Conservation (phyloP, 495 filamentous ascomycete species). For the Penicillium coprophilum region DNA sequence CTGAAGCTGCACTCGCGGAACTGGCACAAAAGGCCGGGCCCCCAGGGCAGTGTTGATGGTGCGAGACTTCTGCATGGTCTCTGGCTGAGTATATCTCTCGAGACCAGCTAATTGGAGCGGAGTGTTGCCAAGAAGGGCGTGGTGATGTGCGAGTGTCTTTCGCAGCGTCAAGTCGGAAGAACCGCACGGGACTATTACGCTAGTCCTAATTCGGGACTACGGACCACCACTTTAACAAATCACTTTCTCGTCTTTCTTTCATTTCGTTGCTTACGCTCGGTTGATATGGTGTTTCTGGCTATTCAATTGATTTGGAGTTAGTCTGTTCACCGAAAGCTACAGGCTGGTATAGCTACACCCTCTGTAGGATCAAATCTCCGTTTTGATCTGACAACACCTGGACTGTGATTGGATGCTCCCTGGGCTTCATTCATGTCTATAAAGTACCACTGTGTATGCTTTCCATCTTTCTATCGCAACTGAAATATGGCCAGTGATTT, state of each 20-base stretch:
- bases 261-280: not conserved
- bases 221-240: slow-evolving; percentile 15
- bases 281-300: not conserved
- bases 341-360: not conserved
- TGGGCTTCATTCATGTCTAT: not conserved
- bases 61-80: slow-evolving; percentile 55
- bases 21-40: slow-evolving; percentile 42
- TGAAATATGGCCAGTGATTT: not conserved
- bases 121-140: slow-evolving; percentile 35
- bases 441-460: not conserved
- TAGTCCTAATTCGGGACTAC: slow-evolving; percentile 38
- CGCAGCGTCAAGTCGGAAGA: slow-evolving; percentile 36
- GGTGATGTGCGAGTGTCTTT: slow-evolving; percentile 36
- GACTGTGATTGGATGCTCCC: slow-evolving; percentile 26
- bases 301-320: no score
- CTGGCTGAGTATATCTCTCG: slow-evolving; percentile 31
- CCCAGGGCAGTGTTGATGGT: slow-evolving; percentile 47
- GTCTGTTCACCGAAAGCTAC: not conserved
- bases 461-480: not conserved
- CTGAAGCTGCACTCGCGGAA: slow-evolving; percentile 45
- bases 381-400: slow-evolving; percentile 29
- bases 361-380: not conserved
- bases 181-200: slow-evolving; percentile 44
- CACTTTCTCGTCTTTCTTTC: slow-evolving; percentile 1
- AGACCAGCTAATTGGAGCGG: slow-evolving; percentile 37